These are phyloP conservation scores for Pseudogymnoascus sp. DNA, from an alignment of 2,329 filamentous ascomycete species.

Conservation along the genomic window DNA sequence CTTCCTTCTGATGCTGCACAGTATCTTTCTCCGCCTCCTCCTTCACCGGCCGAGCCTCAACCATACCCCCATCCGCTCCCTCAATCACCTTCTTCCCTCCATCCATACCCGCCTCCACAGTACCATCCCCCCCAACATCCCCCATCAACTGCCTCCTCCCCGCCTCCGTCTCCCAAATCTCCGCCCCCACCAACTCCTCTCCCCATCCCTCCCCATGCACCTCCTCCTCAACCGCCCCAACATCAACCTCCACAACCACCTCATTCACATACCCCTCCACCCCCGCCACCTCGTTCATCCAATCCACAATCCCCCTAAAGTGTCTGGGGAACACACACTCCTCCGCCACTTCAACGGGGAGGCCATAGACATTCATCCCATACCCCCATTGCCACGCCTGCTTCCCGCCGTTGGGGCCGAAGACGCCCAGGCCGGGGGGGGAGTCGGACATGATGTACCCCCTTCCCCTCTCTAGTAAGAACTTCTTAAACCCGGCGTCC, in stretches of 20 bases:
- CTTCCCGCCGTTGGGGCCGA: slow-evolving; percentile 37
- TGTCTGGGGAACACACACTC: slow-evolving; percentile 56
- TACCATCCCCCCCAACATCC: background rate
- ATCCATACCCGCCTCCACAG: background rate
- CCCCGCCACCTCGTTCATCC: slow-evolving; percentile 51
- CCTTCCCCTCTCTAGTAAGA: slow-evolving; percentile 43
- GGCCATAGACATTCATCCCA: slow-evolving; percentile 63
- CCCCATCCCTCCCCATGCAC: background rate
- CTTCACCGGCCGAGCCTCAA: background rate
- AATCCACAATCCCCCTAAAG: slow-evolving; percentile 47
- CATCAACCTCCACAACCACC: slow-evolving; percentile 15
- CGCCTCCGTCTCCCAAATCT: slow-evolving; percentile 1
- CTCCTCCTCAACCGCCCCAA: background rate
- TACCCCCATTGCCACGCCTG: slow-evolving; percentile 28
- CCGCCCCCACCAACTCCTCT: background rate
- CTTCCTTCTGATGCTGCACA: background rate
- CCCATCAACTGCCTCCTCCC: background rate
- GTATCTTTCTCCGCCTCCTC: background rate
- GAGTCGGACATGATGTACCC: slow-evolving; percentile 50
- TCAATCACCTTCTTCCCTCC: background rate
- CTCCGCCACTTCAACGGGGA: slow-evolving; percentile 37
- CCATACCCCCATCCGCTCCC: background rate
- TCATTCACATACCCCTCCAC: slow-evolving; percentile 34
- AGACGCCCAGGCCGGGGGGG: slow-evolving; percentile 44
- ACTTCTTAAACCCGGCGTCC: slow-evolving; percentile 37